phyloP scores from a whole-genome alignment of 148 eudicot species.

The Camellia lanceoleosa region DNA sequence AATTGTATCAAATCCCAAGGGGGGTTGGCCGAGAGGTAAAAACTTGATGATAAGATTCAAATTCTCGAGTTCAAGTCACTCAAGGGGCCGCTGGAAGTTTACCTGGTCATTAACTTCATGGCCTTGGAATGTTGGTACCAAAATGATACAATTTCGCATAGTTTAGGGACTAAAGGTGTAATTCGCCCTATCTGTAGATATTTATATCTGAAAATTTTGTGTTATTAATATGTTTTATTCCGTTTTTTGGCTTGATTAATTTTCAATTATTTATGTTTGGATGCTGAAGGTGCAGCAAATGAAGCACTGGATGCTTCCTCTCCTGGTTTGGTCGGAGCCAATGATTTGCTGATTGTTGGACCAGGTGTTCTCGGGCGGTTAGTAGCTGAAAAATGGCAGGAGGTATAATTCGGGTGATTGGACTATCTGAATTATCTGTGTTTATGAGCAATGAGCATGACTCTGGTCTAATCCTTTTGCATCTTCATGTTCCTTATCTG shows the following conservation, averaged over 20 bases:
- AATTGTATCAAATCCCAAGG: no score
- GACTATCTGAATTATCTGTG: neutral
- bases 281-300: conserved; percentile 35
- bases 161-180: no score
- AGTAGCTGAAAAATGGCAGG: conserved; percentile 70
- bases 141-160: no score
- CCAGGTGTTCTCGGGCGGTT: conserved; percentile 88
- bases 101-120: no score
- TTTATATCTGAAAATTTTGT: neutral
- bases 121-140: no score
- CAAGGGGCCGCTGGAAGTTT: no score
- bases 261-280: neutral
- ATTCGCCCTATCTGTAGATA: no score
- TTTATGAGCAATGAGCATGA: neutral
- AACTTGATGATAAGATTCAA: no score
- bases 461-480: neutral
- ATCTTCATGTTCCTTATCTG: no score
- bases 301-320: conserved; percentile 32
- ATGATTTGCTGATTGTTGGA: conserved; percentile 76
- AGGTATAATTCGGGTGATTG: conserved; percentile 30
- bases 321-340: conserved; percentile 36
- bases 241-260: neutral
- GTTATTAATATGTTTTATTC: no score
- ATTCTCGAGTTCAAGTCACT: no score
- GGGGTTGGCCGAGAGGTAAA: no score